Evolutionary conservation across 108 stramenopile species (phyloP).

Genomic region (Skeletonema marinoi): DNA sequence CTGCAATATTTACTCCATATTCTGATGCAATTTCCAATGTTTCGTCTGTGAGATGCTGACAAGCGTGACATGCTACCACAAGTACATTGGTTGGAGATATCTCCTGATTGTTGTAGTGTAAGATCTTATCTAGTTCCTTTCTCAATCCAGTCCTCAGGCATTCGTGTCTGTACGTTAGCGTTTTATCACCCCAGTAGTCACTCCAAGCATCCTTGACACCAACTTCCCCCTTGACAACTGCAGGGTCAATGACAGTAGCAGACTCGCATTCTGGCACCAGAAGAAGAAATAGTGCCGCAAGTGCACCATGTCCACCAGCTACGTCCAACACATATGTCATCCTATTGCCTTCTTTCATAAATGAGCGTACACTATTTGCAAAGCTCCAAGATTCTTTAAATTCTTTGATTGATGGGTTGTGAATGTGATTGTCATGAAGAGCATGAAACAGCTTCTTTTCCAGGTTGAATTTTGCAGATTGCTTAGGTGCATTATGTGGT

Average conservation of each 20-base stretch:
- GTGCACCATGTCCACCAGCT: constrained; percentile 80
- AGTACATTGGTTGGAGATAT: constrained; percentile 41
- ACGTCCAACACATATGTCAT: constrained; percentile 70
- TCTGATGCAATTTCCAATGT: constrained; percentile 61
- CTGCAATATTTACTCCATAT: constrained; percentile 70
- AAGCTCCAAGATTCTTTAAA: constrained; percentile 78
- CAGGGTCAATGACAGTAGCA: constrained; percentile 69
- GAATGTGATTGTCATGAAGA: constrained; percentile 53
- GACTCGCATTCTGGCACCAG: constrained; percentile 48
- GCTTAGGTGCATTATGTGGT: constrained; percentile 7
- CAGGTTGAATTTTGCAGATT: constrained; percentile 27
- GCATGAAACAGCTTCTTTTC: constrained; percentile 73
- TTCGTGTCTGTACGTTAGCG: constrained; percentile 69
- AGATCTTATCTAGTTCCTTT: constrained; percentile 50
- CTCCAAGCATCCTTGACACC: constrained; percentile 63
- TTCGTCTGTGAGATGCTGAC: constrained; percentile 82
- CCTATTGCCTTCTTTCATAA: constrained; percentile 29
- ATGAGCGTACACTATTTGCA: constrained; percentile 60
- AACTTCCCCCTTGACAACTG: constrained; percentile 47
- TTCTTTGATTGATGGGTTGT: constrained; percentile 71
- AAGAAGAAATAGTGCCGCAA: constrained; percentile 77
- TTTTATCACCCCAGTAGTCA: constrained; percentile 40
- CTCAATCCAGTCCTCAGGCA: constrained; percentile 74
- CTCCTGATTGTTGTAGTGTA: constrained; percentile 12
- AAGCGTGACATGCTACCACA: constrained; percentile 83